Base-by-base conservation (phyloP, 1,284 basidiomycete genomes). In the Trichosporon inkin region DNA sequence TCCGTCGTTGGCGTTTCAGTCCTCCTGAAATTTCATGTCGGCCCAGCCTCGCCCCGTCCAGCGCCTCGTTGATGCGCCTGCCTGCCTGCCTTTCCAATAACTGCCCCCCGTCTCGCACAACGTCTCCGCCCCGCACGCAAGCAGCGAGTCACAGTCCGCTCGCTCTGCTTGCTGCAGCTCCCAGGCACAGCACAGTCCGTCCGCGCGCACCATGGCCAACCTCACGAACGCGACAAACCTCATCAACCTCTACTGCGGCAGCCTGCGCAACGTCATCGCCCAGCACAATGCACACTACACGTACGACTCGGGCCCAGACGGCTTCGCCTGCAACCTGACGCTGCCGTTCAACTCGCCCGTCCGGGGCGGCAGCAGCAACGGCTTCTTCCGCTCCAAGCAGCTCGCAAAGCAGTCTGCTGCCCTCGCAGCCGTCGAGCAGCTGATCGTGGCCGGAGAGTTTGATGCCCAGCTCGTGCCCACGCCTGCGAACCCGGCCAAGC, bases 341-440 rank as follows among this genome's bases (percentile, higher is more conserved):
- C 49, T 65, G 36, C 63, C 63, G 0, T 51, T 40, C 56, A 65
- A 65, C 60, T 60, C 52, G 0, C 61, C 61, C 1, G 47, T 65
- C 17, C 53, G 49, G 13, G 11, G 41, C 6, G 53, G 44, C 13
- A 17, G 24, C 6, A 60, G 53, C 17, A 37, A 36, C 2, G 39
- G 24, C 53, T 20, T 34, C 1, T 55, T 47, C 57, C 36, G 28
- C 28, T 58, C 58, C 0, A 67, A 67, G 40, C 40, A 61, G 22
- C 35, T 58, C 17, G 68, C 70, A 1, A 71, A 70, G 60, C 61
- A 60, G 17, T 53, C 53, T 17, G 70, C 68, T 1, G 44, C 62
- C 0, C 58, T 57, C 38, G 56, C 63, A n/a, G 58, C 59, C 13
- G 59, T 65, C n/a, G 39, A 38, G n/a, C 54, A 20, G 16, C 59